Evolutionary conservation across 2,329 filamentous ascomycete genomes (phyloP), one percentile per base, ranked within the genome.

Genomic region (Harringtonia lauricola): DNA sequence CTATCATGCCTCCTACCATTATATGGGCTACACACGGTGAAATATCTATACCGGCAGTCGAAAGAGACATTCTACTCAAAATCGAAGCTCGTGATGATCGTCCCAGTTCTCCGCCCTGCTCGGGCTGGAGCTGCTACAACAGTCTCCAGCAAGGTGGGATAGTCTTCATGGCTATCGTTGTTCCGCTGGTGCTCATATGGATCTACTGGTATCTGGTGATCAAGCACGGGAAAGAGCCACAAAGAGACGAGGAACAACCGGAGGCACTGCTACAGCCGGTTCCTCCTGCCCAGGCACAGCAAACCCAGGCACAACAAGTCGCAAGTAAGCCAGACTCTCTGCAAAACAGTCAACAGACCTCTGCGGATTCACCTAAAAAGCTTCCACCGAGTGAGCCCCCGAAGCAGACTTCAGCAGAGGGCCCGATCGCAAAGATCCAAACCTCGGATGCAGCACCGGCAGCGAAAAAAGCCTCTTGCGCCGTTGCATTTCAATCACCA

Each of bases 121-220:
- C 50, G 3, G 58, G 62, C 12, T 70, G 64, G 64, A 45, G 54
- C 35, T 70, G 66, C 45, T 54, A 68, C n/a, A 64, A 52, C 24
- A 37, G 49, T 10, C 49, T 58, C 0, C 55, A 65, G 36, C 56
- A 65, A 29, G 60, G 59, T 19, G 66, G 66, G 2, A 57, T 68
- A 26, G 59, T 69, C 15, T 58, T 64, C 45, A 62, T 59, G 45
- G 51, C 58, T 14, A 44, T 61, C 8, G 44, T 63, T 8, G 45
- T 49, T 10, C 50, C 57, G 2, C 49, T 50, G 4, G 46, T 59
- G 13, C 34, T 66, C 3, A 47, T 53, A 0, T 33, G 64, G 13
- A 41, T 57, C 5, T 59, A 59, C 31, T 68, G 60, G 54, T 63
- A 56, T 35, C 18, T 45, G 7, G 29, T 53, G 8, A 36, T 47